Percentiles rank a stretch among this genome's conserved stretches.
These are phyloP conservation scores for Madurella fahalii DNA, from an alignment of 2,329 filamentous ascomycete species.

Conservation along the genomic window DNA sequence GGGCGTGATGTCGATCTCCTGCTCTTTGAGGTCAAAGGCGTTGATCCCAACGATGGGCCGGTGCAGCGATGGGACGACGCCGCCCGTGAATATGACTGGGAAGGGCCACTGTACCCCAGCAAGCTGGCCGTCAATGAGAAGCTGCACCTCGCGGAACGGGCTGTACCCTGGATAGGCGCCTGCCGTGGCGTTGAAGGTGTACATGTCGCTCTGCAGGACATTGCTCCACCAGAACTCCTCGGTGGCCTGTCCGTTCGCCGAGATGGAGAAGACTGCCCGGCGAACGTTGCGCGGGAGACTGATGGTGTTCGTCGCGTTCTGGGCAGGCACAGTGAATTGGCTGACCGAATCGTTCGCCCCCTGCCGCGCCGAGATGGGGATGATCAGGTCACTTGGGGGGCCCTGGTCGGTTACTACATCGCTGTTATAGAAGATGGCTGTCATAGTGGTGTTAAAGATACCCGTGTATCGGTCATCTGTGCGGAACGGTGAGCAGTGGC, in stretches of 20 bases:
- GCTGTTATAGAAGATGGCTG: constrained; percentile 64
- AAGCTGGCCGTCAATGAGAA: constrained; percentile 67
- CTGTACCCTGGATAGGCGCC: constrained; percentile 62
- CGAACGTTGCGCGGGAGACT: constrained; percentile 61
- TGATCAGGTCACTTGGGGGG: constrained; percentile 58
- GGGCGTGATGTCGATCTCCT: constrained; percentile 77
- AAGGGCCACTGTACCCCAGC: constrained; percentile 79
- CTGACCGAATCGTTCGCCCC: constrained; percentile 52
- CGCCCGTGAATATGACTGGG: constrained; percentile 77
- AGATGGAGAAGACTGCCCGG: constrained; percentile 70
- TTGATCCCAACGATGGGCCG: constrained; percentile 74
- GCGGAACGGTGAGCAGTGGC: background rate
- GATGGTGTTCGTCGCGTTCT: constrained; percentile 57
- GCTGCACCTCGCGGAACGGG: constrained; percentile 73
- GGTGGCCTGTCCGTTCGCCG: constrained; percentile 67
- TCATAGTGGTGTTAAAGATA: constrained; percentile 68
- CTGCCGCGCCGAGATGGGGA: constrained; percentile 60
- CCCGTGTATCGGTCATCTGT: constrained; percentile 65
- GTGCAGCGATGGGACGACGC: constrained; percentile 72
- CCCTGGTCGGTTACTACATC: constrained; percentile 38
- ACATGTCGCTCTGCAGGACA: constrained; percentile 57
- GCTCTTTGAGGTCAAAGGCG: constrained; percentile 72
- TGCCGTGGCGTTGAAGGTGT: constrained; percentile 54
- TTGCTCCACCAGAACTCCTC: constrained; percentile 90
- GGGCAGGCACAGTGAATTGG: constrained; percentile 61